Conservation (phyloP, 2,329 filamentous ascomycete species). For the Epichloe aotearoae region DNA sequence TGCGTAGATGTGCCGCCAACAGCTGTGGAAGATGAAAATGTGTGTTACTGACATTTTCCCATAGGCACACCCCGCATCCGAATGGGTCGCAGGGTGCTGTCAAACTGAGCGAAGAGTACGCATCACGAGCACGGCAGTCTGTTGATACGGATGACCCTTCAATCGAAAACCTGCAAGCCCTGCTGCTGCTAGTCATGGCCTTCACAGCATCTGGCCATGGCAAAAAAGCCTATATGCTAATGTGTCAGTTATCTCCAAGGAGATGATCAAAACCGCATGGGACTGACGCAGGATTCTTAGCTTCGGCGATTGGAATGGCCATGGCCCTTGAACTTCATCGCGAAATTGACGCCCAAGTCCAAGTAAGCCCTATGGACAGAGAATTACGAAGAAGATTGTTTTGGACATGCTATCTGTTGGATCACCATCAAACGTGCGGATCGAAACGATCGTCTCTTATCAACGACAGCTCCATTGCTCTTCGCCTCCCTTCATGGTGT, state of each 20-base stretch:
- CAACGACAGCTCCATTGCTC: conserved; percentile 59
- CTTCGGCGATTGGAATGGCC: conserved; percentile 54
- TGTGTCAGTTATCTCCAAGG: conserved; percentile 38
- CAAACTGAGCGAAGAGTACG: conserved; percentile 58
- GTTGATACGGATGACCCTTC: conserved; percentile 72
- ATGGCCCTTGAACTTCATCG: conserved; percentile 70
- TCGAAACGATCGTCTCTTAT: conserved; percentile 74
- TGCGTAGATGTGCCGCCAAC: conserved; percentile 19
- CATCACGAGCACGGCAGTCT: conserved; percentile 51
- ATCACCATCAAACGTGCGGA: conserved; percentile 70
- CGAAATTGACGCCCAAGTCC: conserved; percentile 51
- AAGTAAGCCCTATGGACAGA: conserved; percentile 53
- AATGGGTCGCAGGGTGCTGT: conserved; percentile 55
- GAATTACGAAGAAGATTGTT: conserved; percentile 71
- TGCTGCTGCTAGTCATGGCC: conserved; percentile 62
- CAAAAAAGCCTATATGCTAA: conserved; percentile 76
- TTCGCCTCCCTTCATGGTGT: conserved; percentile 65
- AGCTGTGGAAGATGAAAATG: background rate
- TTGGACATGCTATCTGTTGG: conserved; percentile 80
- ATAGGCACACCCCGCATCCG: conserved; percentile 53
- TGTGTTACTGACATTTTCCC: background rate
- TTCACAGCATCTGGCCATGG: conserved; percentile 67
- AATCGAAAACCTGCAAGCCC: conserved; percentile 61
- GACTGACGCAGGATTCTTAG: background rate
- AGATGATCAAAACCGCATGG: background rate